Evolutionary conservation across 176 grass and related monocot genomes (phyloP), one percentile per base, ranked within the genome.

Genomic region (Carex pumila): DNA sequence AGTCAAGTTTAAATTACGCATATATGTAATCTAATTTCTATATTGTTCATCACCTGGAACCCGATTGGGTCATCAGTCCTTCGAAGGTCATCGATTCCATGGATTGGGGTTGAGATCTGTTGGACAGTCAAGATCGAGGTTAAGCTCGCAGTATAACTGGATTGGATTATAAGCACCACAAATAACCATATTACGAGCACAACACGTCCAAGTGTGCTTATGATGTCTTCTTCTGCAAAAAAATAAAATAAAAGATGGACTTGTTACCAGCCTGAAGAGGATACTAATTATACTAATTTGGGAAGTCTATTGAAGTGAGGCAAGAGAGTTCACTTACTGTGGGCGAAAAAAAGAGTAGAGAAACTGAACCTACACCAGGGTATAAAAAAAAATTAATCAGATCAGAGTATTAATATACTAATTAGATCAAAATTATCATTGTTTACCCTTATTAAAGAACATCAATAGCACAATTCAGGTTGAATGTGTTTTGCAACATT

Each of bases 141-240:
- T 85, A 97, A 79, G 87, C 80, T 94, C 6, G 94, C 91, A 0
- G 91, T 97, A 84, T 97, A 94, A 86, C 91, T 97, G 57, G 89
- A 97, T 85, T 97, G 89, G 56, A 97, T 90, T 75, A 97, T 97
- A 75, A 94, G 87, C 55, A 97, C 91, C 0, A 97, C 94, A 71
- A 97, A 97, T 39, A 97, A 91, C 94, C 94, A 97, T 85, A 97
- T 86, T 73, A 93, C 73, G 45, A 97, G 85, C 78, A 97, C 91
- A 49, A 86, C 73, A 18, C 94, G 91, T 0, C 94, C 94, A 0
- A 97, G 89, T 41, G 81, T 92, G 84, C 91, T 94, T 90, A 90
- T 75, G 5, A 79, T 90, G 71, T 94, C 89, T 84, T 94, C 91
- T 83, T 81, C 94, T 97, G 89, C 8, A 39, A 74, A 88, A 77